Percentiles rank a stretch among this genome's conserved stretches.
These are phyloP conservation scores for Hypocrella siamensis DNA, from an alignment of 2,329 filamentous ascomycete genomes.

Conservation along the genomic window DNA sequence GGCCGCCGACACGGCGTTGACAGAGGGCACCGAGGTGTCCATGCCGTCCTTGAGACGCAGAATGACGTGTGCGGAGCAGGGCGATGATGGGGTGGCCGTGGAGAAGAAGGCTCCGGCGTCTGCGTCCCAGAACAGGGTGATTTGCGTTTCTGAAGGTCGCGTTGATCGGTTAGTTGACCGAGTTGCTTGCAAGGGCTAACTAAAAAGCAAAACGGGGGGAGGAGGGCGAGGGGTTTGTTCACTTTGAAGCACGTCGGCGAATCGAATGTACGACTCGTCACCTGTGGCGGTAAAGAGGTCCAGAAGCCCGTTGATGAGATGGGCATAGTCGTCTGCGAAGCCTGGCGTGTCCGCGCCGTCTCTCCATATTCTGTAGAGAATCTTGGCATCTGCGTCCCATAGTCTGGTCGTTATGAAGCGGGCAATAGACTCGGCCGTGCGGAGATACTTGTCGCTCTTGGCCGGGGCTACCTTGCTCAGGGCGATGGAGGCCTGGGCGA, in stretches of 20 bases:
- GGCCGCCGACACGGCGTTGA: constrained; percentile 72
- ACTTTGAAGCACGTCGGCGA: constrained; percentile 71
- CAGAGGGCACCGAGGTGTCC: constrained; percentile 79
- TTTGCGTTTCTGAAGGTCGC: constrained; percentile 51
- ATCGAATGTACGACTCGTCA: constrained; percentile 58
- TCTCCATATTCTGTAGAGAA: constrained; percentile 61
- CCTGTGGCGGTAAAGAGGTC: constrained; percentile 74
- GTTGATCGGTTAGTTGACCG: constrained; percentile 5
- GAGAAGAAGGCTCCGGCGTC: constrained; percentile 56
- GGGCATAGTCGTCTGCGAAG: constrained; percentile 93
- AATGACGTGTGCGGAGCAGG: constrained; percentile 55
- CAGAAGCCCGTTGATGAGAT: constrained; percentile 66
- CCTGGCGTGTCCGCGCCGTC: constrained; percentile 49
- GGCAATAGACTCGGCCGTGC: constrained; percentile 52
- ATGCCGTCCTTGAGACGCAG: constrained; percentile 90
- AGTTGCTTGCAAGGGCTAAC: no score
- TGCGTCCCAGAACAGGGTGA: constrained; percentile 61
- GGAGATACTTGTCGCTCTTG: constrained; percentile 43
- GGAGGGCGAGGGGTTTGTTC: constrained; percentile 12
- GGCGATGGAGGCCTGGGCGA: constrained; percentile 60
- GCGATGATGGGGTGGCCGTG: constrained; percentile 44
- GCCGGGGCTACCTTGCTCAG: constrained; percentile 44
- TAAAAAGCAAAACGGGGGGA: background rate
- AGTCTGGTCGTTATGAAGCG: constrained; percentile 58
- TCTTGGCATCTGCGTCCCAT: constrained; percentile 47